phyloP scores from a whole-genome alignment of 2,329 filamentous ascomycete genomes.

The Aureobasidium sp. region DNA sequence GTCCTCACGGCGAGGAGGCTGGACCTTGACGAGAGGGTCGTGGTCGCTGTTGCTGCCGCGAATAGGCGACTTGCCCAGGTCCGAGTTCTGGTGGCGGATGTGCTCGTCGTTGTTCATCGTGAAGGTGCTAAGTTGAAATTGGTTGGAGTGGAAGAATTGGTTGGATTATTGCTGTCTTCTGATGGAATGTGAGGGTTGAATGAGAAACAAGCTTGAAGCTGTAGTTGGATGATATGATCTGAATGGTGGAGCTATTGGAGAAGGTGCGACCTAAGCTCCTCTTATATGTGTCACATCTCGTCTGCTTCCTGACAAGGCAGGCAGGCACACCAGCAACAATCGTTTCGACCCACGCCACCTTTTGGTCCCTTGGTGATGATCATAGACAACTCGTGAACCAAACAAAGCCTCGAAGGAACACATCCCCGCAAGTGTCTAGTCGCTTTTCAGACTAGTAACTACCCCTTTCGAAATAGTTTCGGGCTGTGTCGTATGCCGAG shows the following conservation, averaged over 20 bases:
- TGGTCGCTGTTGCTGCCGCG: slow-evolving; percentile 21
- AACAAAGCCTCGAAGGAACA: slow-evolving; percentile 5
- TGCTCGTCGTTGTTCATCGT: slow-evolving; percentile 20
- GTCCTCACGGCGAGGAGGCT: slow-evolving; percentile 75
- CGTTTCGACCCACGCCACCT: slow-evolving; percentile 4
- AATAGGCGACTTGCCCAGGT: slow-evolving; percentile 28
- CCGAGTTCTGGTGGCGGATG: not conserved
- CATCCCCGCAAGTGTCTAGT: not conserved
- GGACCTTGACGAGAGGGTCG: slow-evolving; percentile 47
- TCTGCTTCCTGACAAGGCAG: not conserved
- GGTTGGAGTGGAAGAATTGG: not conserved
- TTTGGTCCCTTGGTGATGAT: not conserved
- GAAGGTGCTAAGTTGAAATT: not conserved
- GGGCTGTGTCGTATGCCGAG: slow-evolving; percentile 8
- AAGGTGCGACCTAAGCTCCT: not conserved
- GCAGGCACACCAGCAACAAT: slow-evolving; percentile 14
- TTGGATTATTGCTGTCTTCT: not conserved
- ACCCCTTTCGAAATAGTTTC: not conserved
- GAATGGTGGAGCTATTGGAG: not conserved
- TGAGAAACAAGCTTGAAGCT: not conserved
- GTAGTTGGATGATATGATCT: not conserved
- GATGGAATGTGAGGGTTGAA: slow-evolving; percentile 5
- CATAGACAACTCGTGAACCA: slow-evolving; percentile 6
- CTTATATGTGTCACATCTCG: slow-evolving; percentile 10
- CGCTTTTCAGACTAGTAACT: not conserved